These are phyloP conservation scores for thale cress (Arabidopsis thaliana) DNA, from an alignment of 345 rosid genomes.

Conservation along the genomic window DNA sequence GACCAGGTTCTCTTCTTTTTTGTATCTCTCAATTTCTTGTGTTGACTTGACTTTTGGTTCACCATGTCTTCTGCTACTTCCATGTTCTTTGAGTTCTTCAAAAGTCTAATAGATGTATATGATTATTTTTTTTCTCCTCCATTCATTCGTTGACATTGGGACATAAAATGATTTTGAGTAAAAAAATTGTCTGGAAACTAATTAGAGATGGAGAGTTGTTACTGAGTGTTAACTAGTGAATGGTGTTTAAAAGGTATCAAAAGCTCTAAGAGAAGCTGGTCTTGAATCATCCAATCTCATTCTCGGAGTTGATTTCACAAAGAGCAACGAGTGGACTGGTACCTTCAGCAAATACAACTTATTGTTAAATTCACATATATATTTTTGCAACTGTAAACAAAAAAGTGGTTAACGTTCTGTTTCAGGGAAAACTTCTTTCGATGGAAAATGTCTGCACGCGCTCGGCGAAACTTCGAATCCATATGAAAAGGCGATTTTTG, in stretches of 20 bases:
- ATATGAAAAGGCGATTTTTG: conserved; percentile 75
- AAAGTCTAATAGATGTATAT: background rate
- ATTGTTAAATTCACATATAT: background rate
- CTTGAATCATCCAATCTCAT: conserved; percentile 91
- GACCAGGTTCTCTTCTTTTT: conserved; percentile 35
- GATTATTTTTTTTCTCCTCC: background rate
- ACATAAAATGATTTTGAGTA: background rate
- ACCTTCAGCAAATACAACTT: background rate
- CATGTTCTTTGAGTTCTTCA: conserved; percentile 27
- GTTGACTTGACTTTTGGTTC: conserved; percentile 31
- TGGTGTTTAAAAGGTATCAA: conserved; percentile 55
- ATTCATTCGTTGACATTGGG: conserved; percentile 29
- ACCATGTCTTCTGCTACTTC: conserved; percentile 12
- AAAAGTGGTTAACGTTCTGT: background rate
- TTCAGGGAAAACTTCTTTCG: conserved; percentile 62
- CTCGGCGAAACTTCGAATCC: conserved; percentile 68
- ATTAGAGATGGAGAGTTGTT: conserved; percentile 7
- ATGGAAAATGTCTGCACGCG: conserved; percentile 65
- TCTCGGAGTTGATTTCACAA: conserved; percentile 84
- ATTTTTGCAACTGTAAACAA: background rate
- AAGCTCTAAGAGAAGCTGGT: conserved; percentile 72
- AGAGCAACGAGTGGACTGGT: conserved; percentile 97
- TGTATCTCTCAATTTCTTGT: background rate
- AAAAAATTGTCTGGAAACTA: background rate
- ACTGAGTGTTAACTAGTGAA: background rate